Percentiles rank a stretch among this genome's conserved stretches.
Conservation (phyloP, 371 early-diverging fungal species). For the Saksenaea vasiformis region DNA sequence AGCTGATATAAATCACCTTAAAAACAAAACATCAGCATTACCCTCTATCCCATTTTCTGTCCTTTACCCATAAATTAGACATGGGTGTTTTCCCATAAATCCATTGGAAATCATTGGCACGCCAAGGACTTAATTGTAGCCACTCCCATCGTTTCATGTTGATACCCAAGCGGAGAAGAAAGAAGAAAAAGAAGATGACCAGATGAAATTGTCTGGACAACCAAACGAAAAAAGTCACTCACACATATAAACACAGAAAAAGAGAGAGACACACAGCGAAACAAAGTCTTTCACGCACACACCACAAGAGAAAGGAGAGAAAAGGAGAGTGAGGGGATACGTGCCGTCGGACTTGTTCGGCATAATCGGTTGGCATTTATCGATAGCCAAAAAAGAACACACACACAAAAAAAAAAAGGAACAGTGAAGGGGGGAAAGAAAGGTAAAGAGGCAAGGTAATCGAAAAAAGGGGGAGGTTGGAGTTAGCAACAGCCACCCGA, state of each 20-base stretch:
- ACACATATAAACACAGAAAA: not conserved
- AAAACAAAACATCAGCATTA: not conserved
- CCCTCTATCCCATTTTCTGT: not conserved
- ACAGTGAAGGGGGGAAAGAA: not conserved
- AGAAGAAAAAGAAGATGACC: not conserved
- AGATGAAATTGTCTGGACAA: not conserved
- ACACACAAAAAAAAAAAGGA: not conserved
- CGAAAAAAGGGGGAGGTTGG: not conserved
- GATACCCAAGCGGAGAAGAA: not conserved
- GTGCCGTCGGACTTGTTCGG: not conserved
- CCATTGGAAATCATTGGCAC: constrained; percentile 18
- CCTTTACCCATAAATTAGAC: constrained; percentile 15
- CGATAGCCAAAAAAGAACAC: not conserved
- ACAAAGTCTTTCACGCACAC: no score
- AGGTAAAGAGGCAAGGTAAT: not conserved
- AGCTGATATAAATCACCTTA: constrained; percentile 17
- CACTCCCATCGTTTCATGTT: constrained; percentile 3
- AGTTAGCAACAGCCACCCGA: constrained; percentile 57
- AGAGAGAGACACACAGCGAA: no score
- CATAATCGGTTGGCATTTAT: constrained; percentile 7
- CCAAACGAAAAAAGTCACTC: not conserved
- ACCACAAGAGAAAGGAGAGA: no score
- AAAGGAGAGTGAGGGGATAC: no score
- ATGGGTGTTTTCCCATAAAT: constrained; percentile 20
- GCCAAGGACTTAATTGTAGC: constrained; percentile 3